Conservation (phyloP, 805 yeast species). For the Ogataea ramenticola region DNA sequence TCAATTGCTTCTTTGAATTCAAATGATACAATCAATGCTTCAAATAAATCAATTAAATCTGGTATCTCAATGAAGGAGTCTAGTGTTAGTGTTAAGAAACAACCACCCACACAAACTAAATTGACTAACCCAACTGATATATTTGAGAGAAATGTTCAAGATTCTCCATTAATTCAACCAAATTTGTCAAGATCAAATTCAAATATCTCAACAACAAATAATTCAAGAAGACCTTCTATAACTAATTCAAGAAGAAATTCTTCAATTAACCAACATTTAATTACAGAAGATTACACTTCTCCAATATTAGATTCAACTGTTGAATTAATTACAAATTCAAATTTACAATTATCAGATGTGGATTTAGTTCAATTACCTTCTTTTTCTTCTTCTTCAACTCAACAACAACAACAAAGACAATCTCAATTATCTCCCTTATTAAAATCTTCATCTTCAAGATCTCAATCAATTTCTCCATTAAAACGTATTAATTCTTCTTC, state of each 20-base stretch:
- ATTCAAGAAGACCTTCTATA: neutral
- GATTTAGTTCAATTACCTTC: conserved; percentile 48
- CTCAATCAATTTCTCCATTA: neutral
- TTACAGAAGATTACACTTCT: conserved; percentile 63
- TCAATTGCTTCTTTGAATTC: neutral
- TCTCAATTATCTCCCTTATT: conserved; percentile 1
- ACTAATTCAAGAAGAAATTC: neutral
- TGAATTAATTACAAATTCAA: conserved; percentile 48
- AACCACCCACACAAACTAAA: too few species aligned
- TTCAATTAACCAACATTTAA: conserved; percentile 16
- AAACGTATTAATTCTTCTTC: conserved; percentile 1
- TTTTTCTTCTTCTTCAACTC: neutral
- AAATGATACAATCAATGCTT: neutral
- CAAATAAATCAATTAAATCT: conserved; percentile 1
- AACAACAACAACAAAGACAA: neutral
- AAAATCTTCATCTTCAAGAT: neutral
- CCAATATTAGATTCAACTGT: conserved; percentile 79
- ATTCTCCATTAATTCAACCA: neutral
- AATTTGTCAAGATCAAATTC: neutral
- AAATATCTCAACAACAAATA: neutral
- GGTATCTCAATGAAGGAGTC: neutral
- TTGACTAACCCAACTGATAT: neutral
- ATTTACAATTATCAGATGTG: conserved; percentile 57
- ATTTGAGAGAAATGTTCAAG: conserved; percentile 1
- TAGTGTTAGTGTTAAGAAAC: too few species aligned